A percentile compares a stretch with the other conserved stretches of the same genome.
Evolutionary conservation across 305 asterid genomes (phyloP).

Genomic region (Euphrasia arctica): DNA sequence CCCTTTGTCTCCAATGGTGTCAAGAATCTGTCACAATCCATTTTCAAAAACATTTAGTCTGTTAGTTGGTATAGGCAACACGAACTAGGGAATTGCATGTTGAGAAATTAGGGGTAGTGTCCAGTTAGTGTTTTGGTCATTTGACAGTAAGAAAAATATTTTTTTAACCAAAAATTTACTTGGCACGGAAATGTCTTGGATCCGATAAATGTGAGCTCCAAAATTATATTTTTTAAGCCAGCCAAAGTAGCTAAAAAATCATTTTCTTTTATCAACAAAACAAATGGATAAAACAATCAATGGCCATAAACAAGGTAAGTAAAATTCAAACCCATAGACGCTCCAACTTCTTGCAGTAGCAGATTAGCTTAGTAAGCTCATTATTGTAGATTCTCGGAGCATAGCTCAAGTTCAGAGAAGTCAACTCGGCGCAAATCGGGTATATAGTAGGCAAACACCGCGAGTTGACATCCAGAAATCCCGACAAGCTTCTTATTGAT

Average conservation of each 20-base stretch:
- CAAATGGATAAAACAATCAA: not conserved
- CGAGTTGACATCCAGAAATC: slow-evolving; percentile 56
- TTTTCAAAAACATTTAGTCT: not conserved
- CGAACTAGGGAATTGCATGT: not conserved
- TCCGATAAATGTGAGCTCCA: not conserved
- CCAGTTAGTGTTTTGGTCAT: not conserved
- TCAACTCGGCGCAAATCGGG: slow-evolving; percentile 57
- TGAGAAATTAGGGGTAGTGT: not conserved
- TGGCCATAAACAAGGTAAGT: not conserved
- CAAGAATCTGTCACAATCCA: slow-evolving; percentile 48
- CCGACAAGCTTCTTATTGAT: slow-evolving; percentile 68
- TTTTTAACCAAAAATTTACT: not conserved
- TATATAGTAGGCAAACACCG: slow-evolving; percentile 57
- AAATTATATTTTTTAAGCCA: not conserved
- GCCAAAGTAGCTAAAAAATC: not conserved
- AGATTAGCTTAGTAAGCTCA: slow-evolving; percentile 56
- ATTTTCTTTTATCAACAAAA: not conserved
- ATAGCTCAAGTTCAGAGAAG: slow-evolving; percentile 72
- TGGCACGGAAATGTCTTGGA: not conserved
- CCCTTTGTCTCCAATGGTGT: slow-evolving; percentile 73
- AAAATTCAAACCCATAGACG: slow-evolving; percentile 62
- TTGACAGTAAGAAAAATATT: not conserved
- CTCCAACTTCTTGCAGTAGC: slow-evolving; percentile 63
- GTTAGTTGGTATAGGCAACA: not conserved
- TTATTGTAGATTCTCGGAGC: slow-evolving; percentile 55